Evolutionary conservation across 371 early-diverging fungal species (phyloP), one percentile per base, ranked within the genome.

Genomic region (Mortierella sp.): DNA sequence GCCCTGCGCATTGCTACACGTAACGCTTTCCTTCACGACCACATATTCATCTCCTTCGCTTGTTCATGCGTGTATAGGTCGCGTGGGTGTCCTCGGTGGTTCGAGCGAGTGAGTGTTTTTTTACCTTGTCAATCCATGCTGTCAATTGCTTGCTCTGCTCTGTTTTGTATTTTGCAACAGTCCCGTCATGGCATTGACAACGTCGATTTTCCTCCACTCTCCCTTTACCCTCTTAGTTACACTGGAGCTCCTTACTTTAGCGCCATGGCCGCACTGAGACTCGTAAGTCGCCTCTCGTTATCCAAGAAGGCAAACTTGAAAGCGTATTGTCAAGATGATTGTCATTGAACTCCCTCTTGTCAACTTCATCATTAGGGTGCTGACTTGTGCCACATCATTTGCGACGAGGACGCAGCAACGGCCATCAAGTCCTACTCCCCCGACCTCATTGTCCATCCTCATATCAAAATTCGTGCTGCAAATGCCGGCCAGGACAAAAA

Each of bases 331-430:
- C 31, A 31, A 5, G 31, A 2, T 13, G 13, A 28, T 11, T 16
- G 2, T 4, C 16, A 5, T 46, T 43, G 43, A 11, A 9, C 69
- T 16, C 6, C 21, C 46, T 51, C 75, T 59, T 59, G 31, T 59
- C 11, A 21, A 37, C 37, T 43, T 19, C 16, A 9, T 46, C 37
- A 50, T 59, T 82, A 96, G 94, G 99, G 99, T 43, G 95, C 94
- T 0, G 99, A 99, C 79, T 87, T 99, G 16, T 94, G 95, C 40
- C 96, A 98, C 81, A 90, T 99, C 50, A 92, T 98, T 61, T 98
- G 99, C 82, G 96, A 96, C 46, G 91, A 92, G 71, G 91, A 92
- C 37, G 97, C 99, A 0, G 94, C 93, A 0, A 76, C 90, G 2
- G 93, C 93, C 24, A 95, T 98, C 77, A 97, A 98, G 88, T 93